A percentile compares a stretch with the other conserved stretches of the same genome.
phyloP scores from a whole-genome alignment of 2,329 filamentous ascomycete species.

The Capronia americana region DNA sequence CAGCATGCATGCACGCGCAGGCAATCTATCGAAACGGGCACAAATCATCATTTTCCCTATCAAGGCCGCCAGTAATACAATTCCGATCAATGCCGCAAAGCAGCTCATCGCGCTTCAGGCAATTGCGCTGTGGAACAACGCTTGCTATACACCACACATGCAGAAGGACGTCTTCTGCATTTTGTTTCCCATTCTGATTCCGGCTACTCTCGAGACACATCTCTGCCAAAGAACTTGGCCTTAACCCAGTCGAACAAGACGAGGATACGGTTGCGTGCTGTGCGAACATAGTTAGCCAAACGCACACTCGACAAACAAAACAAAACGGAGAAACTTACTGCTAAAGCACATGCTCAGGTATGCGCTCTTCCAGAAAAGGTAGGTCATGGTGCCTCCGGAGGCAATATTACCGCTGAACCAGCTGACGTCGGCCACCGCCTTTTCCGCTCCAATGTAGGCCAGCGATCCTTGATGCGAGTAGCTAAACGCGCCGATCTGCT shows the following conservation, averaged over 20 bases:
- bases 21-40: background rate
- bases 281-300: conserved; percentile 2
- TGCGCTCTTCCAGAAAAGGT: conserved; percentile 97
- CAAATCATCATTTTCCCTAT: background rate
- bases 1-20: background rate
- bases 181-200: background rate
- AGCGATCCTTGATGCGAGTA: conserved; percentile 97
- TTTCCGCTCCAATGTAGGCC: conserved; percentile 97
- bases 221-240: conserved; percentile 93
- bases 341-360: conserved; percentile 99
- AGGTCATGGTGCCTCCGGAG: conserved; percentile 89
- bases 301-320: background rate
- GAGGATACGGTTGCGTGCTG: conserved; percentile 90
- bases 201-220: conserved; percentile 66
- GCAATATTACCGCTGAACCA: conserved; percentile 98
- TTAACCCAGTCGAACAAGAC: conserved; percentile 96
- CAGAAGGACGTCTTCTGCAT: background rate
- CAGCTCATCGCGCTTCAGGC: background rate
- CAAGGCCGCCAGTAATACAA: background rate
- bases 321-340: conserved; percentile 68
- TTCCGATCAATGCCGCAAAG: background rate
- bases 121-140: background rate
- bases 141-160: background rate
- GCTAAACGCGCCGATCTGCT: conserved; percentile 96
- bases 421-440: conserved; percentile 94